Base-by-base conservation (phyloP, 2,329 filamentous ascomycete genomes). In the Rutstroemia sp. region DNA sequence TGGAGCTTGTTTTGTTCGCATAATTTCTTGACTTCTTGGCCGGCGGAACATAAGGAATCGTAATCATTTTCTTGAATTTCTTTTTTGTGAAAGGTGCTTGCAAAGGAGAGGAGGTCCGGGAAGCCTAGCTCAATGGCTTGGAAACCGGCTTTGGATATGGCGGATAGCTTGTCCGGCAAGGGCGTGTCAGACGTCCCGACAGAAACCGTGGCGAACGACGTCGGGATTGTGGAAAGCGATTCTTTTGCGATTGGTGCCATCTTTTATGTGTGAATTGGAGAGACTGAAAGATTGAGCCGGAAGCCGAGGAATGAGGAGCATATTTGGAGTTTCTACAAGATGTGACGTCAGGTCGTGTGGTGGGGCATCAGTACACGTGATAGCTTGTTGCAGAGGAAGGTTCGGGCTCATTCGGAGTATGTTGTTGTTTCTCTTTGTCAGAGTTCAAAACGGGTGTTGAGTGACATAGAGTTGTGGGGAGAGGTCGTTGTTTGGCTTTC, bases 61-160 rank as follows among this genome's bases (percentile, higher is more conserved):
- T 83, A 90, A 66, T 88, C 80, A 45, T 83, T 74, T 0, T 79
- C 73, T 1, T 72, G 71, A 9, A 87, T 73, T 4, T 80, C 70
- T 16, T 76, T 71, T 34, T 76, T 71, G 14, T 78, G 73, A 4
- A 81, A 69, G 3, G 77, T 70, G 4, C 73, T 73, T 4, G 82
- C 85, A 62, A 87, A 88, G 5, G 78, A 72, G 10, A 86, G 69
- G 2, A 92, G 80, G 62, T 92, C 87, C 0, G 86, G 85, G 72
- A 91, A 88, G 0, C 83, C 83, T 7, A 92, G 79, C 70, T 92
- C 88, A 58, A 92, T 84, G 14, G 78, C 86, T 10, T 77, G 72
- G 68, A 90, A 90, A 2, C 83, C 85, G 1, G 81, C 83, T 1
- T 74, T 72, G n/a, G 82, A 74, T 62, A 90, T 82, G 44, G 83